These are phyloP conservation scores for Millerozyma acaciae DNA, from an alignment of 805 yeast species.

Conservation along the genomic window DNA sequence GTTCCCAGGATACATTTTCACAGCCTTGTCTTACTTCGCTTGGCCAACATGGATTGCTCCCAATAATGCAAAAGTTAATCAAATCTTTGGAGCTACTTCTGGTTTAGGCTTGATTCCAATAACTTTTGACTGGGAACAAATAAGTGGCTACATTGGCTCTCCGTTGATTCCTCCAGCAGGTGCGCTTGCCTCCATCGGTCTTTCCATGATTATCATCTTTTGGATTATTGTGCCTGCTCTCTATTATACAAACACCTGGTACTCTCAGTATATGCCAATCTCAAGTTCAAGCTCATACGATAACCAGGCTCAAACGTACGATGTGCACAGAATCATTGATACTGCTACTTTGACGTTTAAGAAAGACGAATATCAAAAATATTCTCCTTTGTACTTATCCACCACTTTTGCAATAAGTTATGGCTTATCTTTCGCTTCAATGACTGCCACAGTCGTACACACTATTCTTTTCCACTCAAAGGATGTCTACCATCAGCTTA, in stretches of 20 bases:
- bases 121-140: conserved; percentile 62
- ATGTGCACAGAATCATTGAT: conserved; percentile 47
- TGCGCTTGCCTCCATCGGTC: conserved; percentile 43
- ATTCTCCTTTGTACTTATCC: conserved; percentile 63
- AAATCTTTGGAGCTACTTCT: conserved; percentile 20
- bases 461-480: conserved; percentile 53
- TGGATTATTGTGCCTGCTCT: conserved; percentile 53
- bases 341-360: conserved; percentile 36
- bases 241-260: conserved; percentile 53
- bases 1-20: conserved; percentile 26
- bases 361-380: conserved; percentile 44
- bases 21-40: conserved; percentile 23
- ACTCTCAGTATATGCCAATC: conserved; percentile 55
- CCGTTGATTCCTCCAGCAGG: conserved; percentile 64
- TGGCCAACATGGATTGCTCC: conserved; percentile 32
- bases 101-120: conserved; percentile 32
- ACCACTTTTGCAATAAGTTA: conserved; percentile 24
- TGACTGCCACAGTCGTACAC: conserved; percentile 58
- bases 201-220: conserved; percentile 30
- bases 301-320: conserved; percentile 45
- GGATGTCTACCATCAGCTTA: conserved; percentile 38
- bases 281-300: conserved; percentile 37
- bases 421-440: conserved; percentile 57
- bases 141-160: conserved; percentile 53
- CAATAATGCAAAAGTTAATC: conserved; percentile 19